phyloP scores from a whole-genome alignment of 768 basidiomycete genomes.

The Lanmaoa rubissima region DNA sequence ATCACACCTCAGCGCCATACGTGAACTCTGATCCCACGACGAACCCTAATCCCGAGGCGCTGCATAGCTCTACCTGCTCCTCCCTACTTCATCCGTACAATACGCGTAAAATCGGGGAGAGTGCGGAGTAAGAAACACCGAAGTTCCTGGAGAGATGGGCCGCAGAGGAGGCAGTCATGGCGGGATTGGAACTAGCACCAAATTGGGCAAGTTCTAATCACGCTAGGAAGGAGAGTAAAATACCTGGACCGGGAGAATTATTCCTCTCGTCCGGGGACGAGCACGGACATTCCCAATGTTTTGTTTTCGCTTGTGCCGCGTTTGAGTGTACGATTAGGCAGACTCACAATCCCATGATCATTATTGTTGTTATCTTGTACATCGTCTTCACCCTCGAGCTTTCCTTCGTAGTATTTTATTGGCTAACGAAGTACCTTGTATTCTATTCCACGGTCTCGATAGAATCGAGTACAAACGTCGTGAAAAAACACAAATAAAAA shows the following conservation, averaged over 20 bases:
- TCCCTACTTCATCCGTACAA: constrained; percentile 42
- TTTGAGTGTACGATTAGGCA: constrained; percentile 28
- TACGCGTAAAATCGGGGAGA: constrained; percentile 43
- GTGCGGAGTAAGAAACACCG: constrained; percentile 42
- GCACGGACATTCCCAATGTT: not conserved
- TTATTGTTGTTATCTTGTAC: constrained; percentile 10
- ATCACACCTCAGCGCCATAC: constrained; percentile 50
- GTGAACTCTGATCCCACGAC: constrained; percentile 42
- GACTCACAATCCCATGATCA: not conserved
- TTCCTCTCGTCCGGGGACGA: not conserved
- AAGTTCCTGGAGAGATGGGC: constrained; percentile 48
- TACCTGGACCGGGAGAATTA: not conserved
- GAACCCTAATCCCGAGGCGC: constrained; percentile 36
- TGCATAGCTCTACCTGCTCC: constrained; percentile 45
- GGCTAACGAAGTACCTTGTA: not conserved
- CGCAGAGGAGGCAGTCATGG: constrained; percentile 37
- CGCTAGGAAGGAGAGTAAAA: constrained; percentile 50
- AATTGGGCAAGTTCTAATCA: constrained; percentile 40
- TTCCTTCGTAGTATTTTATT: not conserved
- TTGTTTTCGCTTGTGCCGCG: constrained; percentile 11
- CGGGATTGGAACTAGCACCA: constrained; percentile 39
- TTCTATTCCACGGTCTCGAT: not conserved
- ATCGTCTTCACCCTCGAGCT: not conserved
- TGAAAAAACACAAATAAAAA: constrained; percentile 14
- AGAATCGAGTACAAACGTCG: not conserved